Percentiles rank a stretch among this genome's conserved stretches.
These are phyloP conservation scores for Lithocarpus polystachyus DNA, from an alignment of 306 rosid species.

Conservation along the genomic window DNA sequence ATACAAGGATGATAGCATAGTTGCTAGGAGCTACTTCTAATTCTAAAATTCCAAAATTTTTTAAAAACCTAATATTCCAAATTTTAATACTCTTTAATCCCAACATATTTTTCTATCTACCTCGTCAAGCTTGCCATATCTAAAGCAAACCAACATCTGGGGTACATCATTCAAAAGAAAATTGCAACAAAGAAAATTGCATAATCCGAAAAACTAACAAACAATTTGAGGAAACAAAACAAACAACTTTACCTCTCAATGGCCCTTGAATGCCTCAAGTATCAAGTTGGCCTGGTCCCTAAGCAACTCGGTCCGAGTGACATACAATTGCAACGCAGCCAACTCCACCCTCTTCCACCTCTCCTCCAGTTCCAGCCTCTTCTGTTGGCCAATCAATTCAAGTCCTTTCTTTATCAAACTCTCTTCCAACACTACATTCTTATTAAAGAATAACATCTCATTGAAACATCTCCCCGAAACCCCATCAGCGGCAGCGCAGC, in stretches of 20 bases:
- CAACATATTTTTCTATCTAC: too few species aligned
- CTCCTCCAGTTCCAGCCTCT: slow-evolving; percentile 44
- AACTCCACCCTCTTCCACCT: slow-evolving; percentile 45
- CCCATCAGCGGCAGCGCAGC: slow-evolving; percentile 6
- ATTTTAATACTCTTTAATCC: too few species aligned
- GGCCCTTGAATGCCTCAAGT: slow-evolving; percentile 31
- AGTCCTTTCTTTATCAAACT: slow-evolving; percentile 32
- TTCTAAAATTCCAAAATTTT: too few species aligned
- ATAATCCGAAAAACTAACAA: too few species aligned
- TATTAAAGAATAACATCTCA: slow-evolving; percentile 23
- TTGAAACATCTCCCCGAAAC: neutral
- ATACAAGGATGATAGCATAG: too few species aligned
- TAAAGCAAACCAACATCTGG: too few species aligned
- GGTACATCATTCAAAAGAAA: too few species aligned
- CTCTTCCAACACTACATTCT: slow-evolving; percentile 27
- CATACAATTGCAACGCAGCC: slow-evolving; percentile 47
- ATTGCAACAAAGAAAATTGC: too few species aligned
- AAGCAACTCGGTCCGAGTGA: slow-evolving; percentile 25
- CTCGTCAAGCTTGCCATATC: too few species aligned
- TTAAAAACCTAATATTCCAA: too few species aligned
- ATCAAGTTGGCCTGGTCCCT: slow-evolving; percentile 34
- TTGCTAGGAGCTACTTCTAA: too few species aligned
- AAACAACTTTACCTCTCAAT: slow-evolving; percentile 3
- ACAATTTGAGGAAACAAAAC: too few species aligned
- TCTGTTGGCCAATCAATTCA: slow-evolving; percentile 30